Conservation (phyloP, 306 rosid species). For the Glycine tomentella region DNA sequence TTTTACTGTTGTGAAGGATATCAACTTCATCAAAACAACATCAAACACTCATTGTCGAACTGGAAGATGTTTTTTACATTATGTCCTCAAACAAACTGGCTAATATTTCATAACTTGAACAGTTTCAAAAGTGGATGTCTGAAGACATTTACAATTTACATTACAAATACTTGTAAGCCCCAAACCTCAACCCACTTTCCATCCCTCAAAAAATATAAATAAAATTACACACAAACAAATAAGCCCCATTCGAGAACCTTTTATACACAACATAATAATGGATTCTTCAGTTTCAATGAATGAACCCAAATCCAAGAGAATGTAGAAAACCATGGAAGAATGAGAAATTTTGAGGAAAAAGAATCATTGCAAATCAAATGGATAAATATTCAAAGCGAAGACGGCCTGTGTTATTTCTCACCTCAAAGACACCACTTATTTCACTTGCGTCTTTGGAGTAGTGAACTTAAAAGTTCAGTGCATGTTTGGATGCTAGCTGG, state of each 20-base stretch:
- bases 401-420: slow-evolving; percentile 39
- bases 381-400: slow-evolving; percentile 4
- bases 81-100: slow-evolving; percentile 36
- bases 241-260: slow-evolving; percentile 11
- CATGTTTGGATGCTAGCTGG: too few relatives aligned
- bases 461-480: not conserved
- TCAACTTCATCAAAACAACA: slow-evolving; percentile 28
- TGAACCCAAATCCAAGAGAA: slow-evolving; percentile 40
- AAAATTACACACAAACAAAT: not conserved
- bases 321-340: slow-evolving; percentile 36
- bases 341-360: not conserved
- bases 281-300: slow-evolving; percentile 36
- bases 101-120: slow-evolving; percentile 36
- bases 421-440: slow-evolving; percentile 36
- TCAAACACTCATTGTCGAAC: not conserved
- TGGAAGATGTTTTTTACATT: slow-evolving; percentile 22
- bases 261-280: slow-evolving; percentile 14
- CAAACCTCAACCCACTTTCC: not conserved
- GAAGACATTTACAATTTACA: slow-evolving; percentile 42
- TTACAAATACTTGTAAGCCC: not conserved
- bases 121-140: not conserved
- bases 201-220: not conserved
- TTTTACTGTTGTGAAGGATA: slow-evolving; percentile 23
- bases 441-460: slow-evolving; percentile 23
- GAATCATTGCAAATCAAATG: slow-evolving; percentile 45